Percentiles rank a stretch among this genome's conserved stretches.
Evolutionary conservation across 2,329 filamentous ascomycete genomes (phyloP).

Genomic region (Pezicula neosporulosa): DNA sequence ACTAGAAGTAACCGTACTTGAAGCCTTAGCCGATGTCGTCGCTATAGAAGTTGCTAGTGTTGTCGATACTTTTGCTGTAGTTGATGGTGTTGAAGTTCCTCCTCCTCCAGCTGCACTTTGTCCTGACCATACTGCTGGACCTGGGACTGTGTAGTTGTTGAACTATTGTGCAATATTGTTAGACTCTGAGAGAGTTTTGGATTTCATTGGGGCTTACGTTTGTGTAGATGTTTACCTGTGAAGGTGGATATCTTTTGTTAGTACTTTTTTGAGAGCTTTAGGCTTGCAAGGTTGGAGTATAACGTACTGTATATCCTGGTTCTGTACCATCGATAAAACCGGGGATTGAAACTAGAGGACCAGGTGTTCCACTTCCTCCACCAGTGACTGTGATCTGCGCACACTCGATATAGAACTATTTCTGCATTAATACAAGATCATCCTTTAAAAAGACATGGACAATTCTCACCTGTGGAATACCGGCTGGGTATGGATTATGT

Average conservation of each 20-base stretch:
- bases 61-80: neutral
- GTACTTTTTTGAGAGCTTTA: no score
- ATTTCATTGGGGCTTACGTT: neutral
- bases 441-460: neutral
- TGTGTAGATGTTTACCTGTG: slow-evolving; percentile 4
- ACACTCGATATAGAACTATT: slow-evolving; percentile 26
- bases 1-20: neutral
- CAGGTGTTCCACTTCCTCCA: slow-evolving; percentile 13
- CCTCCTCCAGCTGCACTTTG: neutral
- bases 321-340: slow-evolving; percentile 14
- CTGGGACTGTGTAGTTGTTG: slow-evolving; percentile 12
- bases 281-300: no score
- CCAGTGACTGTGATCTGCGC: slow-evolving; percentile 5
- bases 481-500: slow-evolving; percentile 10
- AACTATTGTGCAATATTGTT: slow-evolving; percentile 1
- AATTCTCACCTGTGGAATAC: slow-evolving; percentile 6
- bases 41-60: neutral
- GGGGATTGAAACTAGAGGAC: slow-evolving; percentile 19
- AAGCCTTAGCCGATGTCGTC: no score
- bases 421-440: neutral
- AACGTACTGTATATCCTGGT: slow-evolving; percentile 1
- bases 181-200: neutral
- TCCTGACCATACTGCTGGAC: slow-evolving; percentile 3
- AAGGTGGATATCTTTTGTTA: no score
- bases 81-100: neutral